phyloP scores from a whole-genome alignment of 495 filamentous ascomycete species.

The Durotheca rogersii region DNA sequence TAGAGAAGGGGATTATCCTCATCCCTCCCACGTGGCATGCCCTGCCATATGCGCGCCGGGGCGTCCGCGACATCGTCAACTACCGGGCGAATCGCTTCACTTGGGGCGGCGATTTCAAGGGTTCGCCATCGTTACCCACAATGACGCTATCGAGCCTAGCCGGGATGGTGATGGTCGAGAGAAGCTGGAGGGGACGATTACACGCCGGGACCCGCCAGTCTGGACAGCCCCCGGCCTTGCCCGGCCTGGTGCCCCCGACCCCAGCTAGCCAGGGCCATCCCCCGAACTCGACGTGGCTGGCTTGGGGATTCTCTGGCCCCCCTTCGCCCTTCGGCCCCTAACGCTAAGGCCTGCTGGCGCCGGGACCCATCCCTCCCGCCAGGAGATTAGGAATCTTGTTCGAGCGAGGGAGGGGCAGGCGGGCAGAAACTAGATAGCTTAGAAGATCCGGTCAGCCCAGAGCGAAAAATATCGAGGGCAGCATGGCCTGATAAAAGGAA shows the following conservation, averaged over 20 bases:
- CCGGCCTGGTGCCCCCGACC: neutral
- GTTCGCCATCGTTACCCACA: constrained; percentile 3
- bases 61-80: neutral
- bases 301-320: no score
- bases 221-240: constrained; percentile 3
- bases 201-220: constrained; percentile 1
- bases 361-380: no score
- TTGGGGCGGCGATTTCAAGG: neutral
- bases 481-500: neutral
- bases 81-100: constrained; percentile 1
- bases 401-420: neutral
- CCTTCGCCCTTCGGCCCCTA: no score
- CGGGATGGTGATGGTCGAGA: no score
- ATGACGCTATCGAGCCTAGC: constrained; percentile 11
- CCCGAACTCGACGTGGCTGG: no score
- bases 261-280: neutral
- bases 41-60: no score
- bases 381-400: no score
- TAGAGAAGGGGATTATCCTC: no score
- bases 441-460: neutral
- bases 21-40: constrained; percentile 9
- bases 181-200: no score
- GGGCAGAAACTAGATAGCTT: neutral
- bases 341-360: no score
- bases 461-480: neutral